Conservation (phyloP, 805 yeast genomes). For the Candida pseudofarinosa region DNA sequence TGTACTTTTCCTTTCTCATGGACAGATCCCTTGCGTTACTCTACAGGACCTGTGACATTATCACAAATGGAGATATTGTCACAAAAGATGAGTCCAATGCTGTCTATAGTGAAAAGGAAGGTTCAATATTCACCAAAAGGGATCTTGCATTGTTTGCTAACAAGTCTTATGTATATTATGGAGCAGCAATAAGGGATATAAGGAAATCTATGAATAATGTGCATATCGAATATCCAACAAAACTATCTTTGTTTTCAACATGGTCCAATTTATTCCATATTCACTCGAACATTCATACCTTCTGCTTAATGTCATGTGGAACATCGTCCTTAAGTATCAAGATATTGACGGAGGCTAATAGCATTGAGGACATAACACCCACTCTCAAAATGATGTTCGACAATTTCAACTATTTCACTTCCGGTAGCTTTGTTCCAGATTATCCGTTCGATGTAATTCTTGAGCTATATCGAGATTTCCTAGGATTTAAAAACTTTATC, state of each 20-base stretch:
- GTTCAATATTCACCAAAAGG: constrained; percentile 6
- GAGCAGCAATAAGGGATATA: constrained; percentile 30
- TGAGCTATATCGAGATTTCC: constrained; percentile 22
- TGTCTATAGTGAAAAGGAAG: not conserved
- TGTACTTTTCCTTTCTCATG: constrained; percentile 34
- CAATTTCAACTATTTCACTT: constrained; percentile 18
- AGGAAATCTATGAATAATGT: constrained; percentile 26
- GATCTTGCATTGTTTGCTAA: constrained; percentile 27
- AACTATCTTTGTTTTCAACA: constrained; percentile 33
- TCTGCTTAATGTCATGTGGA: constrained; percentile 31
- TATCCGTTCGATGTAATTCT: constrained; percentile 26
- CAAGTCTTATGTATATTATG: constrained; percentile 31
- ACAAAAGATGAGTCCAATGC: constrained; percentile 1
- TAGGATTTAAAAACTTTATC: constrained; percentile 21
- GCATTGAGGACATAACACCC: constrained; percentile 15
- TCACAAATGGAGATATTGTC: constrained; percentile 2
- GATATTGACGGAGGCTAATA: constrained; percentile 17
- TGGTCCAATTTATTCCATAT: constrained; percentile 32
- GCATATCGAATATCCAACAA: constrained; percentile 34
- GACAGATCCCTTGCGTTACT: constrained; percentile 33
- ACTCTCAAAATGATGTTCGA: constrained; percentile 17
- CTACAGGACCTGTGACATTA: constrained; percentile 11
- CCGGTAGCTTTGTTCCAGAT: constrained; percentile 28
- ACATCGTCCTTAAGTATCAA: constrained; percentile 28
- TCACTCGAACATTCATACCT: constrained; percentile 28